These are phyloP conservation scores for Verticillium nonalfalfae DNA, from an alignment of 2,329 filamentous ascomycete species.

Conservation along the genomic window DNA sequence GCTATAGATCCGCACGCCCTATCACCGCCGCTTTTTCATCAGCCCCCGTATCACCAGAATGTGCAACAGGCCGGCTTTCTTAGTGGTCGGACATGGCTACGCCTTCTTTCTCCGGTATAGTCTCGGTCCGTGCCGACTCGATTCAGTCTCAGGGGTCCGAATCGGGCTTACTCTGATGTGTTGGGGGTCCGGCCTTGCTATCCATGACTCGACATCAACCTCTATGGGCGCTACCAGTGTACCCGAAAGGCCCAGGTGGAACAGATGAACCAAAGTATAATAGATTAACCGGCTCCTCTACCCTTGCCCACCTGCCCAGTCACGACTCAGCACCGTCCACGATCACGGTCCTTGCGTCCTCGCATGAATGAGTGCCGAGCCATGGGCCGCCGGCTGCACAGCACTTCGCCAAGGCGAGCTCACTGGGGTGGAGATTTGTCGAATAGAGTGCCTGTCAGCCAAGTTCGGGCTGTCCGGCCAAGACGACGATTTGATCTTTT, in stretches of 20 bases:
- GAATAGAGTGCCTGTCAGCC: not conserved
- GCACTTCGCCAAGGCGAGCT: not conserved
- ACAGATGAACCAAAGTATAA: not conserved
- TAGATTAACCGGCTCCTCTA: not conserved
- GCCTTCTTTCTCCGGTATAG: not conserved
- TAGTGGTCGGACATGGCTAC: not conserved
- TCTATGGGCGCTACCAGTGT: not conserved
- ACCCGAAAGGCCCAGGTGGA: not conserved
- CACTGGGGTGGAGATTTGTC: not conserved
- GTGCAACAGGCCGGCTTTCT: not conserved
- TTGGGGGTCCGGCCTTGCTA: not conserved
- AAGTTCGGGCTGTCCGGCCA: not conserved
- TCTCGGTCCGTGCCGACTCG: not conserved
- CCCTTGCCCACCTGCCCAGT: not conserved
- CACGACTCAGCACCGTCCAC: not conserved
- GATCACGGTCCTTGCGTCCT: not conserved
- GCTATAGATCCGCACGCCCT: too few relatives aligned
- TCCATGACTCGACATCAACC: not conserved
- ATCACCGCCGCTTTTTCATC: too few relatives aligned
- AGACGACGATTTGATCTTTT: too few relatives aligned
- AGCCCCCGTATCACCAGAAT: not conserved
- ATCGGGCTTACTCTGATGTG: not conserved
- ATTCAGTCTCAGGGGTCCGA: not conserved
- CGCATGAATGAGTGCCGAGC: not conserved
- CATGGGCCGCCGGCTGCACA: not conserved